Evolutionary conservation across 1,284 basidiomycete species (phyloP), one percentile per base, ranked within the genome.

Genomic region (Rhodotorula glutinis): DNA sequence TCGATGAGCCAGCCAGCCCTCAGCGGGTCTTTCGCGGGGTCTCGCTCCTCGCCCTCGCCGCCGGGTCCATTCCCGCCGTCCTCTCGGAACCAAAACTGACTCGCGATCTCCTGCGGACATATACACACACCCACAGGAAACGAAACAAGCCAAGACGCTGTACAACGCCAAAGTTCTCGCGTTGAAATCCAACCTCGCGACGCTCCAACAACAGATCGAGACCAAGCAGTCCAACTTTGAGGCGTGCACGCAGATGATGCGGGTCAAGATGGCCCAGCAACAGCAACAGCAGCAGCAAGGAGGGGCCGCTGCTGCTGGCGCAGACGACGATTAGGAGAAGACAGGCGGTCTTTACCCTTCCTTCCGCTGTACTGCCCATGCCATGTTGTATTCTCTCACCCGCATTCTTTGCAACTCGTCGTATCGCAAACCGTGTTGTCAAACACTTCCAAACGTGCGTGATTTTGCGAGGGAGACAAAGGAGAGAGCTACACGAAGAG

Each of bases 141-240:
- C 69, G 9, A 76, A 75, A 60, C 65, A 73, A 19, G 75, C 75
- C 54, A 73, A 74, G 57, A 71, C 71, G 44, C 65, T 69, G 23
- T 75, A 75, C 68, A 74, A 73, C 62, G 53, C 70, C 51, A 74
- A 73, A 63, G 67, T 69, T 19, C 69, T 76, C 13, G 56, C 65
- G 17, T 61, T 76, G 44, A 64, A 70, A 52, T 83, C 82, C 38
- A 95, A 93, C 77, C 83, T 93, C 53, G 89, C 65, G 49, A 85
- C 85, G 29, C 80, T 96, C 53, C 91, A 94, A 77, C 87, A 88
- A 61, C 90, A 90, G 43, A 88, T 95, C 69, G 83, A 87, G 78
- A 88, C 88, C 80, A 96, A 95, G 81, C 87, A 91, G 79, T 91
- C 94, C 57, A 76, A 76, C 58, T 62, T 68, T 44, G 65, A 71